Base-by-base conservation (phyloP, 495 filamentous ascomycete genomes). In the Stereocaulon alpinum region DNA sequence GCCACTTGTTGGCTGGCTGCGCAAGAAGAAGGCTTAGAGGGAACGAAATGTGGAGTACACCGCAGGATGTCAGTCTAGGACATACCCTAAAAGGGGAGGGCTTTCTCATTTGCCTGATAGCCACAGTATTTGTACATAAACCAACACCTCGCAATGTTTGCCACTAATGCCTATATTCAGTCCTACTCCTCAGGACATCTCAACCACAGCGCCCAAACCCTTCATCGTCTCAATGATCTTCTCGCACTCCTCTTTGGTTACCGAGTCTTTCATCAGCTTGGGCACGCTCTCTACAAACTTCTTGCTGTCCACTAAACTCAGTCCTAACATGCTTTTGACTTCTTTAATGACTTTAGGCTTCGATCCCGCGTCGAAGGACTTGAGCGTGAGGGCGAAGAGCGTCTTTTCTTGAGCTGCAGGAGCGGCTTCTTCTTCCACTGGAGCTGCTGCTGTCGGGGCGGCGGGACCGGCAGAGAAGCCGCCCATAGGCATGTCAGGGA, bases 331-430 rank as follows among this genome's bases (percentile, higher is more conserved):
- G 66, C 80, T 82, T 83, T 99, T 99, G 74, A 99, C 85, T 80
- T 99, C 93, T 82, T 99, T 99, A 77, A 99, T 99, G 59, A 99
- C 77, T 83, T 99, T 99, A 56, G 94, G 89, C 78, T 99, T 99
- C 58, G 93, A 77, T 15, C 69, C 78, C 32, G 91, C 81, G 42
- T 96, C 93, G 74, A 96, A 91, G 15, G 85, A 85, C 71, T 86
- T 80, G 40, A 99, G 85, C 72, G 95, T 96, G 56, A 99, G 69
- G 73, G 84, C 95, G 82, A 99, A 99, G 22, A 97, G 84, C 3
- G 94, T 96, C 84, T 97, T 99, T 76, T 96, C 94, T 66, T 86
- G 83, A 22, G 83, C 82, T 9, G 84, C 86, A 11, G 92, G 88
- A 1, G 85, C 84, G 17, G 82, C 84, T 58, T 92, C 90, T 56